These are phyloP conservation scores for Daldinia sp. DNA, from an alignment of 2,329 filamentous ascomycete genomes.

Conservation along the genomic window DNA sequence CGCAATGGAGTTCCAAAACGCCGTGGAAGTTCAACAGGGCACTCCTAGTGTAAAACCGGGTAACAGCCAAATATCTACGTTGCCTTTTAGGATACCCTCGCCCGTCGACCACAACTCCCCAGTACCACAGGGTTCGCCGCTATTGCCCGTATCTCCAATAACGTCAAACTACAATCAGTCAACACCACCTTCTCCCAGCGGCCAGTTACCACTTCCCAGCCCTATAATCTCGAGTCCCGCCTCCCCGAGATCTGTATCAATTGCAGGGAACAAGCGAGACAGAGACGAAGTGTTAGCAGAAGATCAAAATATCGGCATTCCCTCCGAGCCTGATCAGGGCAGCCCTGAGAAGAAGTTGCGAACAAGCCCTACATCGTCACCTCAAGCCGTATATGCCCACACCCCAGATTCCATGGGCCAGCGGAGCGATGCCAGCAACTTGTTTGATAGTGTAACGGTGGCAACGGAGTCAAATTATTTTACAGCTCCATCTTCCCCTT, in stretches of 20 bases:
- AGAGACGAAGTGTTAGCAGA: constrained; percentile 11
- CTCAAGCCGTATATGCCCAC: neutral
- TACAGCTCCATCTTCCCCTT: neutral
- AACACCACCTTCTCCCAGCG: neutral
- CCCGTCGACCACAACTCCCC: neutral
- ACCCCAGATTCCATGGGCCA: neutral
- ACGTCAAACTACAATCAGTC: neutral
- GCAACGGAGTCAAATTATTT: neutral
- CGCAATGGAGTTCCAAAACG: neutral
- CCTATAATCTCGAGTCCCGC: neutral
- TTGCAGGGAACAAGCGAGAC: constrained; percentile 20
- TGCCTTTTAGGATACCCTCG: neutral
- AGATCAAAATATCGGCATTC: neutral
- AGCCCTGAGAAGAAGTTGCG: constrained; percentile 11
- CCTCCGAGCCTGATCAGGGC: neutral
- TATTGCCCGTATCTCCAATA: neutral
- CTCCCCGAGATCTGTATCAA: neutral
- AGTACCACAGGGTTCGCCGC: neutral
- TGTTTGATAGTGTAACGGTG: neutral
- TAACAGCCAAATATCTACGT: neutral
- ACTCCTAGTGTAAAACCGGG: neutral
- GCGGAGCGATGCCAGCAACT: neutral
- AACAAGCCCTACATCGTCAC: neutral
- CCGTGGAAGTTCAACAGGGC: neutral
- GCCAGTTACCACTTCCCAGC: neutral